A percentile compares a stretch with the other conserved stretches of the same genome.
phyloP scores from a whole-genome alignment of 139 green algal genomes.

The Chlamydomonas sp. region DNA sequence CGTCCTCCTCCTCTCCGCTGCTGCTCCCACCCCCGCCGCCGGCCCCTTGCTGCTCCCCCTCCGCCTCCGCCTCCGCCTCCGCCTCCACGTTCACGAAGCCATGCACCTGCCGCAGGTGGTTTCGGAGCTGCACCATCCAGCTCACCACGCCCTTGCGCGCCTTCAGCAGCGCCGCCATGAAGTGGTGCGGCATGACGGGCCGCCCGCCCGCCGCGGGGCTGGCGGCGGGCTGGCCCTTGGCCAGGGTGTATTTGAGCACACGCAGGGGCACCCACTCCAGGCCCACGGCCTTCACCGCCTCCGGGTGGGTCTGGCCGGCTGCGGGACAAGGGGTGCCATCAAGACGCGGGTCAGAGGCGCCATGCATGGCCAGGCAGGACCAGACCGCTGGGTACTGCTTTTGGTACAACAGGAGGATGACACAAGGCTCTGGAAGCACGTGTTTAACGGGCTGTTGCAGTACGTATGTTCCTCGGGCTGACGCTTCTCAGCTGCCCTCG shows the following conservation, averaged over 20 bases:
- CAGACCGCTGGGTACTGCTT: not conserved
- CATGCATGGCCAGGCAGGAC: not conserved
- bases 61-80: not conserved
- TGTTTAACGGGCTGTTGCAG: no score
- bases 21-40: not conserved
- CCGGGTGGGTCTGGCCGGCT: constrained; percentile 17
- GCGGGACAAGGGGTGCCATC: not conserved
- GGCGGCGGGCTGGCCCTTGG: not conserved
- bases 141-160: not conserved
- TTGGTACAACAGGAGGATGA: not conserved
- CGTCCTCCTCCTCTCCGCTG: not conserved
- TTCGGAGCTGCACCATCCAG: not conserved
- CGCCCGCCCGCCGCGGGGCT: not conserved
- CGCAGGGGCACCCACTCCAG: constrained; percentile 7
- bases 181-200: not conserved
- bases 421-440: no score
- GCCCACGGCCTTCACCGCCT: constrained; percentile 6
- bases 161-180: not conserved
- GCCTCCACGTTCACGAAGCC: not conserved
- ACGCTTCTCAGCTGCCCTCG: no score
- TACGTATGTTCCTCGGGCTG: no score
- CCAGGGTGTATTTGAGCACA: not conserved
- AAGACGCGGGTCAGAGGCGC: no score
- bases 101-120: constrained; percentile 13
- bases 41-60: not conserved